Base-by-base conservation (phyloP, 768 basidiomycete genomes). In the Filobasidium floriforme region DNA sequence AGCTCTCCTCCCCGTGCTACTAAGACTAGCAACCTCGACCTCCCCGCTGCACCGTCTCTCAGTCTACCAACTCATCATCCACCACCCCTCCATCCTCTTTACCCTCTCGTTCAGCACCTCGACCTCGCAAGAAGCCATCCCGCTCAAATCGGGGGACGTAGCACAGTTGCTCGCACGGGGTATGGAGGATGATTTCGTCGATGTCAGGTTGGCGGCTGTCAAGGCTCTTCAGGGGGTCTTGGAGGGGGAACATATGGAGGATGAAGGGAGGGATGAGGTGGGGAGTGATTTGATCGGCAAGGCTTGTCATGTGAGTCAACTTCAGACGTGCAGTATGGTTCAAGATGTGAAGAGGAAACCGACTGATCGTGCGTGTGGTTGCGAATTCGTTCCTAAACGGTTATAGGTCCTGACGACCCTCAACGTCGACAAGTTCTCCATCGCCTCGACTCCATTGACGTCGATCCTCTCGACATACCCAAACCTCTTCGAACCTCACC, bases 101-200 rank as follows among this genome's bases (percentile, higher is more conserved):
- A 7, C 18, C 57, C 60, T 51, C 46, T 61, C n/a, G 5, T 29
- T 59, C 60, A 22, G 14, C 18, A n/a, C 44, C 59, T 29, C 55
- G 11, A 19, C 61, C 1, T 44, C 61, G 46, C 43, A 11, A 11
- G 19, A 37, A 18, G 15, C 26, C 19, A 28, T 41, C 37, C 41
- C 66, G 2, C 41, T 71, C 14, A 69, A 61, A 29, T 59, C 65
- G 14, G 68, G 40, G 11, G 68, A 69, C 7, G 66, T 73, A 52
- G 63, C 66, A 1, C 67, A 72, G 41, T 69, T 70, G n/a, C 60
- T 72, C 15, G 41, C 26, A 5, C 41, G 62, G 7, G 62, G 62
- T 6, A 66, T 70, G 69, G 60, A 66, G 32, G 71, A 72, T 52
- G 43, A 62, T 6, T 61, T 67, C 2, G 43, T 60, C 28, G 43